phyloP scores from a whole-genome alignment of 192 early-diverging fungal species.

The Backusella luteola region DNA sequence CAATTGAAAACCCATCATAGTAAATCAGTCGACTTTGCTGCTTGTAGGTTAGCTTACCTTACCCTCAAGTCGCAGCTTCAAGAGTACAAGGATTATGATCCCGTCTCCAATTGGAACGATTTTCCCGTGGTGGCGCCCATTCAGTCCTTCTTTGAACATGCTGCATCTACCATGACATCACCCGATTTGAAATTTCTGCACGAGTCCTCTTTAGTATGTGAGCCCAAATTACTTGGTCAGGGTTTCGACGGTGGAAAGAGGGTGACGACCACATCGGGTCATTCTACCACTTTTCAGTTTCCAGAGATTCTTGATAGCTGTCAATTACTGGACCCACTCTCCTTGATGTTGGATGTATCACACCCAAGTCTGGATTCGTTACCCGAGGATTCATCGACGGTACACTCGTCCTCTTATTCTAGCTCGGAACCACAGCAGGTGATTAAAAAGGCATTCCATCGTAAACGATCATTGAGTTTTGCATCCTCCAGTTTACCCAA shows the following conservation, averaged over 20 bases:
- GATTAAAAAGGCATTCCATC: conserved; percentile 2
- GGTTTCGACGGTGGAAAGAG: neutral
- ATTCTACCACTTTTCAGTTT: conserved; percentile 2
- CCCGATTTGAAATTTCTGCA: conserved; percentile 25
- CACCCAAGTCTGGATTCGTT: neutral
- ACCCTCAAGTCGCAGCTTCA: conserved; percentile 16
- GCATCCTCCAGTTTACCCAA: conserved; percentile 1
- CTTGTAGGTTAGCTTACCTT: conserved; percentile 39
- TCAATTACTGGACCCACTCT: conserved; percentile 9
- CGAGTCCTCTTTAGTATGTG: conserved; percentile 28
- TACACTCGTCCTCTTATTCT: neutral
- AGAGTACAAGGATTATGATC: neutral
- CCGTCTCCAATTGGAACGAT: neutral
- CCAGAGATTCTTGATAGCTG: conserved; percentile 17
- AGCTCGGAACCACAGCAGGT: neutral
- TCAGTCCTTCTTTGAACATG: conserved; percentile 23
- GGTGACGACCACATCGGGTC: neutral
- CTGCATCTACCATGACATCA: conserved; percentile 14
- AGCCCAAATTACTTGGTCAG: conserved; percentile 21
- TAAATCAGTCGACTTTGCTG: conserved; percentile 34
- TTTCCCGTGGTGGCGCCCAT: conserved; percentile 21
- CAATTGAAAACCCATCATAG: conserved; percentile 30
- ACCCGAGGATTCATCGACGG: neutral
- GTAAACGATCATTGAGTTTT: conserved; percentile 29
- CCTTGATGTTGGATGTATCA: neutral